Evolutionary conservation across 768 basidiomycete genomes (phyloP), one percentile per base, ranked within the genome.

Genomic region (Lentinula sp.): DNA sequence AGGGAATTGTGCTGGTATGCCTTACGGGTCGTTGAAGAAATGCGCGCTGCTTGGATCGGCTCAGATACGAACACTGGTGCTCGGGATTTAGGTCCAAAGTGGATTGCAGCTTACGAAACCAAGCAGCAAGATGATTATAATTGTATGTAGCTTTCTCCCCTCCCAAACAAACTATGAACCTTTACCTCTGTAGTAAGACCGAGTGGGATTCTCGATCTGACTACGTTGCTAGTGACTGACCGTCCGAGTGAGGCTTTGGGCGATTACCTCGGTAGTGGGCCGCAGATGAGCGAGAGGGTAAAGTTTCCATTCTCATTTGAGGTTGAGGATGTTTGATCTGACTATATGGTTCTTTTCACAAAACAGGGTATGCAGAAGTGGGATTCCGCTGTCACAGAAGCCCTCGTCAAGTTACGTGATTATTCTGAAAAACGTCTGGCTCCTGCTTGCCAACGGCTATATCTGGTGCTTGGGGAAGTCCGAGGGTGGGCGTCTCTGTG

Each of bases 211-310:
- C 73, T 89, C 51, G 91, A 92, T 67, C 76, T 93, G 54, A 91
- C 88, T 18, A 75, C 75, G 49, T 78, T 92, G 62, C 77, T 93
- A 49, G 80, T 85, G 15, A 88, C 89, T 23, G 90, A 91, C 6
- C 79, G 85, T 58, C 74, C 83, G n/a, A 85, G 89, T 33, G 88
- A 90, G 59, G 76, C 88, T 7, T 76, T 94, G 37, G 67, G 74
- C 32, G 91, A 93, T 72, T 90, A 90, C 69, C 77, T 93, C 56
- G 84, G 87, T 12, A 90, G 88, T 62, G 83, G 83, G 18, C 90
- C 91, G 66, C 85, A 87, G 67, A 88, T 89, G 81, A 90, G 86
- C 62, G 91, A 94, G 73, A 79, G 92, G 70, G 92, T 91, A 74
- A 66, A 43, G 75, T 70, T 42, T 60, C 48, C 63, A 60, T 48